Evolutionary conservation across 495 filamentous ascomycete genomes (phyloP), one percentile per base, ranked within the genome.

Genomic region (Penicillium coprophilum): DNA sequence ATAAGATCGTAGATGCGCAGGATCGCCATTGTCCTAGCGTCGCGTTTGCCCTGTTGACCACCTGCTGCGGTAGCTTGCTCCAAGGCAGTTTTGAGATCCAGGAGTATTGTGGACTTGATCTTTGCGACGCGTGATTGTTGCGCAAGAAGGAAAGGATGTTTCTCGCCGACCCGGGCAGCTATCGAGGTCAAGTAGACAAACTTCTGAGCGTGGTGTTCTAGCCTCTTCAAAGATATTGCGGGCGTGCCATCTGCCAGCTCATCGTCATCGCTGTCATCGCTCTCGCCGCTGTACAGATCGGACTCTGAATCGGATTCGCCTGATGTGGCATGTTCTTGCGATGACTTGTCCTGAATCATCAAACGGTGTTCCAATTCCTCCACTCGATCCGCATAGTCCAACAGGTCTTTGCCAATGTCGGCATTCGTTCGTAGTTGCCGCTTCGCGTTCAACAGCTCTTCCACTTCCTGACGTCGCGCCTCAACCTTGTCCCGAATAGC

Each of bases 1-100:
- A 97, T 75, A 17, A 85, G 75, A n/a, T 84, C 77, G 72, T 96
- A 97, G 50, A 96, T 78, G 5, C 77, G 80, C 68, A 97, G 69
- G 24, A 94, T 75, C 60, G 83, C 86, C 67, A 92, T 66, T n/a
- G 86, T 69, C 50, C 84, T 80, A 5, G 69, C 70, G 57, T 83
- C 79, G 0, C 85, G 84, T 41, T 68, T 75, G 0, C 71, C 64
- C 2, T 84, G 84, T 39, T 68, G 75, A 0, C 71, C 65, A 3
- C 81, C 83, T 0, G 80, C 75, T 39, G 72, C 74, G 21, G 78
- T 84, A 2, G 85, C 83, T 67, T 92, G 88, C 65, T 89, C 89
- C 43, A 95, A 71, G 1, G 91, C 90, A 3, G 85, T 87, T 53
- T 82, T 86, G 27, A 98, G 74, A 70, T 97, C 93, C 34, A 97